Percentiles rank a stretch among this genome's conserved stretches.
Evolutionary conservation across 1,139 yeast genomes (phyloP).

Genomic region (Diutina catenulata): DNA sequence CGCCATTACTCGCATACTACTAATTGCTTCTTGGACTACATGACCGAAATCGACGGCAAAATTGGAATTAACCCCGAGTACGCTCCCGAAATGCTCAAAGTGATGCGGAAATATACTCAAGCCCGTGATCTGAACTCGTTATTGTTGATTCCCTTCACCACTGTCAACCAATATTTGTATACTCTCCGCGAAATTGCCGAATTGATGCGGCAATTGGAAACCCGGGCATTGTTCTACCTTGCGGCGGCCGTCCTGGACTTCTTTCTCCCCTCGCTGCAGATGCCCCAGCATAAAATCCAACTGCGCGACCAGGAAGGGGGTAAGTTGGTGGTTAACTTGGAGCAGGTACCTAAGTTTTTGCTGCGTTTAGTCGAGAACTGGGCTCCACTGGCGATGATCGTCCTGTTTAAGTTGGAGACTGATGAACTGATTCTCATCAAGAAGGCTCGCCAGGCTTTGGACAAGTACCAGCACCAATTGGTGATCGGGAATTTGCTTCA

Average conservation of each 20-base stretch:
- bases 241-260: constrained; percentile 99
- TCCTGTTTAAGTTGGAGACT: constrained; percentile 90
- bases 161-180: constrained; percentile 87
- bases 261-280: constrained; percentile 72
- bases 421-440: constrained; percentile 57
- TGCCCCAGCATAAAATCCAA: constrained; percentile 93
- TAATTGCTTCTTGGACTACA: constrained; percentile 74
- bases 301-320: constrained; percentile 52
- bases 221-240: constrained; percentile 61
- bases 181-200: constrained; percentile 63
- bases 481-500: constrained; percentile 92
- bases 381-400: constrained; percentile 94
- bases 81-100: constrained; percentile 50
- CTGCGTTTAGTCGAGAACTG: constrained; percentile 81
- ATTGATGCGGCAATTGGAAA: constrained; percentile 39
- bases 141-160: constrained; percentile 76
- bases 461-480: constrained; percentile 79
- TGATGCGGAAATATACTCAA: constrained; percentile 51
- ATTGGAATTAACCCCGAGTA: constrained; percentile 51
- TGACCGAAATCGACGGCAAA: constrained; percentile 43
- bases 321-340: constrained; percentile 70
- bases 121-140: constrained; percentile 51
- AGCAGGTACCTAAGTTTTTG: constrained; percentile 92
- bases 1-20: constrained; percentile 82
- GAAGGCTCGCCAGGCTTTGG: constrained; percentile 70